Conservation (phyloP, 208 protist species). For the Acanthamoeba lenticulata region DNA sequence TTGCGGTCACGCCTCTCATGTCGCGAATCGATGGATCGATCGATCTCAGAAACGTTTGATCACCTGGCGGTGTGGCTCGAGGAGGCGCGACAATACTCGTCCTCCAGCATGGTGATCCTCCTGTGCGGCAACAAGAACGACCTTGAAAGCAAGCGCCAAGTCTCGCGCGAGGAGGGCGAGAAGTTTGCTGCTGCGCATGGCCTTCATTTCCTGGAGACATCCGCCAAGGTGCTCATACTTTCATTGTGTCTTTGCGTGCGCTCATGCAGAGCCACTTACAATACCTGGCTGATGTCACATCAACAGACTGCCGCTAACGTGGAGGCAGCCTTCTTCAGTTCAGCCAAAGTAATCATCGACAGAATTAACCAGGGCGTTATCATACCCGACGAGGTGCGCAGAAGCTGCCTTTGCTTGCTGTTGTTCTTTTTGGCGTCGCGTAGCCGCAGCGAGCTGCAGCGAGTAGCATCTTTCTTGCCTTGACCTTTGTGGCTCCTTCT, state of each 20-base stretch:
- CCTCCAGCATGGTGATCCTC: conserved; percentile 97
- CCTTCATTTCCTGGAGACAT: conserved; percentile 98
- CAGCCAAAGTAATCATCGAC: conserved; percentile 95
- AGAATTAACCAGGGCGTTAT: conserved; percentile 94
- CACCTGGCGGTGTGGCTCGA: conserved; percentile 97
- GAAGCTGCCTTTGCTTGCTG: background rate
- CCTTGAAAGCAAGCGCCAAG: conserved; percentile 93
- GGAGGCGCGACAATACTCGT: conserved; percentile 95
- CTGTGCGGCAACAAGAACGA: conserved; percentile 99
- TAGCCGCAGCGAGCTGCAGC: background rate
- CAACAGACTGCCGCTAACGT: conserved; percentile 91
- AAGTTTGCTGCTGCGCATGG: conserved; percentile 95
- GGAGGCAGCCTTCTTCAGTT: conserved; percentile 95
- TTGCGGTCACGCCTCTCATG: too few species aligned
- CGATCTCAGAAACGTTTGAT: conserved; percentile 95
- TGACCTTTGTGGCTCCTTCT: background rate
- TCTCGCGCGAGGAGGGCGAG: conserved; percentile 95
- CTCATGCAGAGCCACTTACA: background rate
- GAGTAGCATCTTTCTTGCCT: too few species aligned
- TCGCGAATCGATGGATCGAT: too few species aligned
- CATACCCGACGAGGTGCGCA: background rate
- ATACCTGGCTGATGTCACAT: too few species aligned
- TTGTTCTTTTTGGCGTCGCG: background rate
- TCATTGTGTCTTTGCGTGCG: background rate
- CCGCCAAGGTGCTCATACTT: conserved; percentile 90